Base-by-base conservation (phyloP, 306 rosid species). In the Lablab purpureus region DNA sequence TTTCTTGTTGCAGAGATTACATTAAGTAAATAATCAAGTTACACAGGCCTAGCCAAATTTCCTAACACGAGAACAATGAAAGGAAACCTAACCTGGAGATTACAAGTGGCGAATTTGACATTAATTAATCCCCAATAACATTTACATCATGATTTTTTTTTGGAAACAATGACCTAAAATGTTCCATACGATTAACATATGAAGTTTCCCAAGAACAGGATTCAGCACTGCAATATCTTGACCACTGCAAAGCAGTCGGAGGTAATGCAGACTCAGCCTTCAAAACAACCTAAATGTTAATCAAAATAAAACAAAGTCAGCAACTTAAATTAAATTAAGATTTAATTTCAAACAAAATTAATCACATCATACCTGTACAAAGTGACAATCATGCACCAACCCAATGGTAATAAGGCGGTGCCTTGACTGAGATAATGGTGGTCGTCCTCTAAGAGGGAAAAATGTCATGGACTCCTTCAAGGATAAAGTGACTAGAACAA, bases 151-250 rank as follows among this genome's bases (percentile, higher is more conserved):
- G 22, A 28, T 15, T 4, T 60, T 30, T 18, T 14, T 13, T 59
- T 7, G 67, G 19, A 60, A 60, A 60, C 37, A 60, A 60, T 17
- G 67, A 60, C 41, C 67, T 60, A 60, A 27, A 60, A 2, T 30
- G 67, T 60, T 60, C 22, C 67, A 60, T 60, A 0, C 67, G 67
- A 60, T 18, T 60, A 28, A 60, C 67, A 60, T 60, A 60, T 14
- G 67, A 28, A 60, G 67, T 60, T 60, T 60, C 67, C 67, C 67
- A 60, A 60, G 67, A 60, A 30, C 41, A 43, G 28, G 67, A 60
- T 60, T 60, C 67, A 60, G 67, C 40, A 34, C 40, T 34, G 40
- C 40, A 34, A 9, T 34, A 34, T 34, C 40, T 34, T 9, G 40
- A 34, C 40, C 43, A 60, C 43, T 60, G 67, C 40, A 60, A 28